Base-by-base conservation (phyloP, 805 yeast genomes). In the Schizosaccharomyces octosporus region DNA sequence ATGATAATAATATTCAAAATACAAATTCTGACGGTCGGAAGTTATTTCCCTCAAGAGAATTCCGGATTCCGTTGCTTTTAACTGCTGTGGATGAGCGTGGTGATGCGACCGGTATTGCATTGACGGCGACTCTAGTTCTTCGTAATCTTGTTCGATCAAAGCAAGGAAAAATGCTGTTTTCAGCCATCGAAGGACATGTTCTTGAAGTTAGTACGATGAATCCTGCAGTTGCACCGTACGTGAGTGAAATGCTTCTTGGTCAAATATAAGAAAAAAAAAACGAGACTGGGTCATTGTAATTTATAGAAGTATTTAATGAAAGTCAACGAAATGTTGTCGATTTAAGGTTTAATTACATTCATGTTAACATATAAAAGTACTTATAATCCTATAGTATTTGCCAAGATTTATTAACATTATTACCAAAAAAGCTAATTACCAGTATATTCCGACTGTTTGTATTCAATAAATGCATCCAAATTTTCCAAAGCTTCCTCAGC, bases 391-490 rank as follows among this genome's bases (percentile, higher is more conserved):
- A 1, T 7, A 36, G 41, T 36, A 36, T 3, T 9, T 36, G 41
- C 41, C 41, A 11, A 36, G 15, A 36, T 13, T 36, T 36, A 36
- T 11, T 36, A 6, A 36, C 11, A 36, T 36, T 36, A 36, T 36
- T 31, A 6, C 32, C 41, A 36, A 36, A 9, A 11, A 36, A 36
- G 41, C 41, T 36, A 36, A 13, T 13, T 36, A 13, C 41, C 15
- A 15, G 51, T 17, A 45, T 55, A 55, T 36, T 57, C 60, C n/a
- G 31, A 17, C 7, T 19, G 15, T 66, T 93, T 90, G 72, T 90
- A 90, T 62, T 78, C 79, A 62, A 90, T 80, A 69, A 93, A 90
- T 63, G 95, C 75, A 15, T 78, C 81, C 65, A 90, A 72, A 65
- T 86, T 88, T 57, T 71, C 69, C 66, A 80, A 74, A 1, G 84